Percentiles rank a stretch among this genome's conserved stretches.
Conservation (phyloP, 1,284 basidiomycete genomes). For the Sporisorium reilianum region DNA sequence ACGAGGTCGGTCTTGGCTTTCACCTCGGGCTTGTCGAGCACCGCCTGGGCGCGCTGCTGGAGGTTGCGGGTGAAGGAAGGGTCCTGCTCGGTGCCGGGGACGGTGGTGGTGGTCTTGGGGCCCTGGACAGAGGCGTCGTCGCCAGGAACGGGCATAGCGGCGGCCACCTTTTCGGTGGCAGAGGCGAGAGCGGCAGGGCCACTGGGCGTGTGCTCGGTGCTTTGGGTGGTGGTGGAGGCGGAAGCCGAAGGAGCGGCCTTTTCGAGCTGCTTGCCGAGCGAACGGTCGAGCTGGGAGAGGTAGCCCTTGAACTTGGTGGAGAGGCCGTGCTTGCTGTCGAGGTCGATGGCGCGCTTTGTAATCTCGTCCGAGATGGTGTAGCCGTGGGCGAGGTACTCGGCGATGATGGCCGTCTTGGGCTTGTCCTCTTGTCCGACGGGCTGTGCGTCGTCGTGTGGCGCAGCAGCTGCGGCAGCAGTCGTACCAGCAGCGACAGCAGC, state of each 20-base stretch:
- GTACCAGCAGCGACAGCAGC: conserved; percentile 19
- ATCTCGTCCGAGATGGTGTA: conserved; percentile 62
- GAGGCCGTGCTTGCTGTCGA: conserved; percentile 62
- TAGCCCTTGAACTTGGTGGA: conserved; percentile 55
- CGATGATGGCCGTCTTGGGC: conserved; percentile 60
- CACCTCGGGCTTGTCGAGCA: conserved; percentile 58
- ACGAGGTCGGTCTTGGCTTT: conserved; percentile 56
- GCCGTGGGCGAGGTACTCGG: conserved; percentile 61
- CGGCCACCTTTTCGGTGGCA: conserved; percentile 51
- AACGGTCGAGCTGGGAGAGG: conserved; percentile 57
- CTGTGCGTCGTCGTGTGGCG: conserved; percentile 26
- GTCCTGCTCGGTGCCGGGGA: conserved; percentile 33
- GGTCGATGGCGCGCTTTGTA: conserved; percentile 61
- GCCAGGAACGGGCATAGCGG: conserved; percentile 48
- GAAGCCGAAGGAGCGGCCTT: conserved; percentile 33
- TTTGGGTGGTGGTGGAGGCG: conserved; percentile 31
- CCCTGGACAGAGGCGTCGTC: conserved; percentile 34
- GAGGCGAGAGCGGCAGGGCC: conserved; percentile 46
- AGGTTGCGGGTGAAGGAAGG: conserved; percentile 50
- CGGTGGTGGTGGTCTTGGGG: conserved; percentile 54
- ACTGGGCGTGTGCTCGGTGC: conserved; percentile 51
- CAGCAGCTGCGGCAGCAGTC: conserved; percentile 8
- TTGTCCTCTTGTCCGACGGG: conserved; percentile 63
- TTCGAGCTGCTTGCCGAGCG: conserved; percentile 51
- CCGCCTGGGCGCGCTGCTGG: conserved; percentile 51